These are phyloP conservation scores for Penicillium verhagenii DNA, from an alignment of 495 filamentous ascomycete genomes.

Conservation along the genomic window DNA sequence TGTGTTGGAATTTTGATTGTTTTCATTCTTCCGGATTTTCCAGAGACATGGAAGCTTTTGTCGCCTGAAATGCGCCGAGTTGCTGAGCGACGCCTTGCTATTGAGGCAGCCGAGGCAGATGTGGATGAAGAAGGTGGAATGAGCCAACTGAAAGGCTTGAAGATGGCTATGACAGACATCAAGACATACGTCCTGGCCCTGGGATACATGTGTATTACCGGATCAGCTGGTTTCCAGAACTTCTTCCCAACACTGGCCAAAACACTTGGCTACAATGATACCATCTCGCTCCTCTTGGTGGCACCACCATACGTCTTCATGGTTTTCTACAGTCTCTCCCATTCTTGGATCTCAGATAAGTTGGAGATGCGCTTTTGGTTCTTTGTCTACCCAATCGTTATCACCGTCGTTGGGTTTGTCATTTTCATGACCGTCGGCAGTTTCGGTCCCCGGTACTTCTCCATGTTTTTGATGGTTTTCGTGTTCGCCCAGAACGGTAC, in stretches of 20 bases:
- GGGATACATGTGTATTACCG: slow-evolving; percentile 52
- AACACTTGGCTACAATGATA: slow-evolving; percentile 42
- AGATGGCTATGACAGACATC: slow-evolving; percentile 51
- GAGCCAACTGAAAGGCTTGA: slow-evolving; percentile 49
- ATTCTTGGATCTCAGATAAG: slow-evolving; percentile 47
- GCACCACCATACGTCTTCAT: slow-evolving; percentile 58
- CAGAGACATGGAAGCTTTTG: slow-evolving; percentile 47
- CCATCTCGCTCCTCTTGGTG: slow-evolving; percentile 48
- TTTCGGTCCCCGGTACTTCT: slow-evolving; percentile 54
- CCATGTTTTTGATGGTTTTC: slow-evolving; percentile 54
- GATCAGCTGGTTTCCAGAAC: slow-evolving; percentile 54
- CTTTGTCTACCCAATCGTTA: slow-evolving; percentile 49
- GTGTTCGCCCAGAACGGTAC: slow-evolving; percentile 54
- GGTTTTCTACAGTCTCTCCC: slow-evolving; percentile 46
- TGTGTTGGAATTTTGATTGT: slow-evolving; percentile 40
- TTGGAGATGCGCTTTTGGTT: slow-evolving; percentile 51
- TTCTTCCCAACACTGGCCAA: slow-evolving; percentile 52
- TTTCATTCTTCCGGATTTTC: slow-evolving; percentile 49
- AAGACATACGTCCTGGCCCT: slow-evolving; percentile 51
- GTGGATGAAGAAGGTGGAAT: slow-evolving; percentile 47
- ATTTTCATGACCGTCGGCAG: slow-evolving; percentile 48
- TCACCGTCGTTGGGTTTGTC: slow-evolving; percentile 50
- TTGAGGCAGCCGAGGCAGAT: slow-evolving; percentile 49
- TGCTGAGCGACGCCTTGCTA: slow-evolving; percentile 48
- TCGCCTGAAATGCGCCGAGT: slow-evolving; percentile 48